phyloP scores from a whole-genome alignment of 2,329 filamentous ascomycete genomes.

The Diaporthe batatas region DNA sequence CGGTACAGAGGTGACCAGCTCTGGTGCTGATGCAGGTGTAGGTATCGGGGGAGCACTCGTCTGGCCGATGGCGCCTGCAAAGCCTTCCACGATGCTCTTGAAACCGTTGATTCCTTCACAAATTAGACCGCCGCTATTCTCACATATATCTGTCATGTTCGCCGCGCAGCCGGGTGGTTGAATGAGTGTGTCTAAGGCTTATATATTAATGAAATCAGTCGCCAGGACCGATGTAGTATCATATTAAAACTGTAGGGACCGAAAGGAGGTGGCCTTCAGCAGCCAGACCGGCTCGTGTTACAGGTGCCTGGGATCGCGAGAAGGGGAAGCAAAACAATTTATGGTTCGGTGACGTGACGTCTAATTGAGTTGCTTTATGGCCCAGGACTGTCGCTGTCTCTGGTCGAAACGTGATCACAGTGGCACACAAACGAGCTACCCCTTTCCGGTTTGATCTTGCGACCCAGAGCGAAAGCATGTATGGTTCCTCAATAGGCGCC shows the following conservation, averaged over 20 bases:
- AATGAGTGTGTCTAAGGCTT: background rate
- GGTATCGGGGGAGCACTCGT: background rate
- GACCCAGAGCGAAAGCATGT: conserved; percentile 16
- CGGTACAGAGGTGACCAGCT: background rate
- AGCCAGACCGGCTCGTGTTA: background rate
- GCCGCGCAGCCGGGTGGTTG: background rate
- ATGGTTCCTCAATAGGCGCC: background rate
- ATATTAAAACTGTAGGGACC: background rate
- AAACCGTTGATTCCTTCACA: conserved; percentile 7
- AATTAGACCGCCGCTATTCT: background rate
- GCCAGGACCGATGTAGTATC: conserved; percentile 1
- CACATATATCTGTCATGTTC: conserved; percentile 11
- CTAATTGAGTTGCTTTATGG: conserved; percentile 1
- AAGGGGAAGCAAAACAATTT: background rate
- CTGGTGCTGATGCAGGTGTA: background rate
- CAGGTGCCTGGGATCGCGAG: background rate
- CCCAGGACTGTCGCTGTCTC: conserved; percentile 12
- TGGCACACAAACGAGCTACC: conserved; percentile 24
- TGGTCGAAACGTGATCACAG: conserved; percentile 24
- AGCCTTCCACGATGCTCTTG: conserved; percentile 15
- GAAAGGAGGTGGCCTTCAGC: background rate
- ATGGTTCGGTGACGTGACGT: conserved; percentile 3
- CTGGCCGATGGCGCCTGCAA: background rate
- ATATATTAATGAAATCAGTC: conserved; percentile 3
- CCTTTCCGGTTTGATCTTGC: conserved; percentile 29